phyloP scores from a whole-genome alignment of 805 yeast species.

The Ogataea nonfermentans region DNA sequence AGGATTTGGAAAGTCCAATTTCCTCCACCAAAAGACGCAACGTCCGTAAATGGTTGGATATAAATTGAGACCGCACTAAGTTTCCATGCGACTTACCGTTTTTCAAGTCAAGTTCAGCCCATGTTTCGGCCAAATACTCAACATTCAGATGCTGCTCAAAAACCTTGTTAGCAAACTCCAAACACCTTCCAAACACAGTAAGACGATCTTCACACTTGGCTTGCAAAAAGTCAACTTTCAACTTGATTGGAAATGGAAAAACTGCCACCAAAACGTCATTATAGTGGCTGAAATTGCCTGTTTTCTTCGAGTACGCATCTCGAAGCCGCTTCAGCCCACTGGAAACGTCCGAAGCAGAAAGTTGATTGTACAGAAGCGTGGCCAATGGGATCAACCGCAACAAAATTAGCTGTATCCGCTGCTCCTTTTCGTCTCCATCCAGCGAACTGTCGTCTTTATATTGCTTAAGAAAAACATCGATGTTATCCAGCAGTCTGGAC shows the following conservation, averaged over 20 bases:
- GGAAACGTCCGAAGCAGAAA: constrained; percentile 37
- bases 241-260: constrained; percentile 31
- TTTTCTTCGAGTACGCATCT: constrained; percentile 9
- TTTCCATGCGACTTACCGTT: constrained; percentile 24
- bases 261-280: constrained; percentile 30
- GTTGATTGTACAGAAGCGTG: constrained; percentile 53
- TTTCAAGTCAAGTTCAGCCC: constrained; percentile 29
- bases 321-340: constrained; percentile 24
- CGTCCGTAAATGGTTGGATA: constrained; percentile 29
- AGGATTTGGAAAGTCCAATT: constrained; percentile 15
- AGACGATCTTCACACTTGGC: constrained; percentile 16
- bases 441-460: constrained; percentile 24
- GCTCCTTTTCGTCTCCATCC: constrained; percentile 6
- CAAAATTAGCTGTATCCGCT: constrained; percentile 29
- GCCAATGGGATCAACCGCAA: constrained; percentile 59
- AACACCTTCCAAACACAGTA: constrained; percentile 7
- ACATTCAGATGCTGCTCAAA: constrained; percentile 28
- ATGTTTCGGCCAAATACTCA: constrained; percentile 28
- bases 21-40: constrained; percentile 28
- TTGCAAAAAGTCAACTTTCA: constrained; percentile 21
- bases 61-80: constrained; percentile 26
- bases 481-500: constrained; percentile 14
- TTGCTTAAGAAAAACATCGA: constrained; percentile 35
- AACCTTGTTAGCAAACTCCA: constrained; percentile 25
- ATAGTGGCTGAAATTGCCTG: constrained; percentile 14